Conservation (phyloP, 805 yeast genomes). For the Ogataea corticis region DNA sequence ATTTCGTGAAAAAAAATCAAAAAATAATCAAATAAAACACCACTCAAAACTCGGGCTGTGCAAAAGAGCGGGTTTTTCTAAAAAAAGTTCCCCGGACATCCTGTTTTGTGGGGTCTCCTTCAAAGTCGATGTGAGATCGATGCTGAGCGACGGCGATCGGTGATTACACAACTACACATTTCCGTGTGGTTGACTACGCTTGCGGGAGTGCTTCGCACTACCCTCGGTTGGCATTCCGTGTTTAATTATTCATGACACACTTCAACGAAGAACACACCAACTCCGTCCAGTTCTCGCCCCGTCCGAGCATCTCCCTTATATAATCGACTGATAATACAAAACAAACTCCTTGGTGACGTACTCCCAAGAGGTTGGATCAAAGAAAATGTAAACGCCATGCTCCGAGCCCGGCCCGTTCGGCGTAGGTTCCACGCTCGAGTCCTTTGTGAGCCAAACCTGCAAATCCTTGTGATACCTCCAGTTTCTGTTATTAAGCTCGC, state of each 20-base stretch:
- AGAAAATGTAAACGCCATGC: constrained; percentile 89
- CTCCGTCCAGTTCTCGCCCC: not conserved
- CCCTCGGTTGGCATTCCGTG: not conserved
- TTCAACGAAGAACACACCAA: not conserved
- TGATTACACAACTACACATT: too few relatives aligned
- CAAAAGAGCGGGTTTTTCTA: too few relatives aligned
- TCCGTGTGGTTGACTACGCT: too few relatives aligned
- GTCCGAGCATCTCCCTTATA: constrained; percentile 16
- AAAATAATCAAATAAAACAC: too few relatives aligned
- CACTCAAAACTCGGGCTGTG: too few relatives aligned
- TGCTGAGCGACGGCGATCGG: too few relatives aligned
- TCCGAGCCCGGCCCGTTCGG: constrained; percentile 81
- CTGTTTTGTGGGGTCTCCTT: too few relatives aligned
- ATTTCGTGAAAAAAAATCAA: too few relatives aligned
- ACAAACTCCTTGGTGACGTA: constrained; percentile 74
- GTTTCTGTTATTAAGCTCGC: constrained; percentile 86
- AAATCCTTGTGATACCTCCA: constrained; percentile 97
- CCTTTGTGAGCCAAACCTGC: constrained; percentile 96
- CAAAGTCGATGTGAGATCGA: too few relatives aligned
- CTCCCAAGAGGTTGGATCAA: constrained; percentile 96
- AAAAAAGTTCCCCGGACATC: too few relatives aligned
- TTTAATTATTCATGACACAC: not conserved
- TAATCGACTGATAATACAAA: constrained; percentile 47
- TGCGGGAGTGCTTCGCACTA: too few relatives aligned
- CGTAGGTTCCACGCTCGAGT: constrained; percentile 84